Base-by-base conservation (phyloP, 2,329 filamentous ascomycete genomes). In the Scleromitrula shiraiana region DNA sequence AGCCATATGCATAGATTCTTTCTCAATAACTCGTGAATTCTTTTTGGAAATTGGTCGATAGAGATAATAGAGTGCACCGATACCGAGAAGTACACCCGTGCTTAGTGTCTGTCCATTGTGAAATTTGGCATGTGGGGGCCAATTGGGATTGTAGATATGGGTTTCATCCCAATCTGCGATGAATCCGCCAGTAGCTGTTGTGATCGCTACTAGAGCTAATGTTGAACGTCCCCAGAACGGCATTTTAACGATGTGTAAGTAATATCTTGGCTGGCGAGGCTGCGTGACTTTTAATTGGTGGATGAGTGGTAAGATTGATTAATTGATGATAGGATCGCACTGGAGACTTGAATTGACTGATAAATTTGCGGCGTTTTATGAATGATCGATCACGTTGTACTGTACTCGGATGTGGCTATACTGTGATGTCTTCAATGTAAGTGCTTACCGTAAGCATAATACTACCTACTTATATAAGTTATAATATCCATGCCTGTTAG, bases 51-150 rank as follows among this genome's bases (percentile, higher is more conserved):
- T 41, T 9, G 54, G 56, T 20, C 59, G 54, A 48, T 55, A 67
- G 6, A 61, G 53, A 46, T 64, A 68, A 53, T 67, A 72, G 0
- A 68, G 51, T 12, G 63, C 67, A 2, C 60, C 46, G 3, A 65
- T 40, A 12, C 67, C 65, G 14, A 72, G 62, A 10, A 64, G 48
- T 0, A 71, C 53, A 2, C 70, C 70, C 41, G 70, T 65, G 2
- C 64, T 65, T 72, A 75, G 74, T 12, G 71, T 75, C 56, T 75
- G 73, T 4, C 69, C 71, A 53, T 74, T 74, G 63, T 75, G 71
- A 62, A 74, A 75, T 50, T 67, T 67, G 4, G 71, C 72, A 56
- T 75, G 72, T 0, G 70, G 70, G 2, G 70, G 67, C 72, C 72
- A 75, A 44, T 58, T 56, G 0, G 70, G 70, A 56, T 75, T 74